Conservation (phyloP, 2,329 filamentous ascomycete genomes). For the Aspergillus felis region DNA sequence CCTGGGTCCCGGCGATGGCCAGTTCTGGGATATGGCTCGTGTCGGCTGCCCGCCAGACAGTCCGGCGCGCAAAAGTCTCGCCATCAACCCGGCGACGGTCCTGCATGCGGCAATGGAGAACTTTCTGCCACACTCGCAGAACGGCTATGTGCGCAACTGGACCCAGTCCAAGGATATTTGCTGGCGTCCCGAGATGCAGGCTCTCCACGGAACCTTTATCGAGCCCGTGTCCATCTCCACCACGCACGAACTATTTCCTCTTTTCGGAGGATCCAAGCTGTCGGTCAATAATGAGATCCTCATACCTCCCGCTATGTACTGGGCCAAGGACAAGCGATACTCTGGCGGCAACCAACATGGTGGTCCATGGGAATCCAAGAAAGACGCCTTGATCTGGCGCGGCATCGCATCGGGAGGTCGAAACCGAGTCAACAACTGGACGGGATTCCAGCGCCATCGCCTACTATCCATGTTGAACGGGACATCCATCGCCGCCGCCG, state of each 20-base stretch:
- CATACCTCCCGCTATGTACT: slow-evolving; percentile 49
- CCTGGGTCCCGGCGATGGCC: slow-evolving; percentile 10
- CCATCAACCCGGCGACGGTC: too few species aligned
- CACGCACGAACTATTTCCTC: slow-evolving; percentile 44
- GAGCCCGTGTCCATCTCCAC: slow-evolving; percentile 46
- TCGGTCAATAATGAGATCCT: slow-evolving; percentile 51
- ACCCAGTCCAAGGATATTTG: slow-evolving; percentile 45
- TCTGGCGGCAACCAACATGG: slow-evolving; percentile 37
- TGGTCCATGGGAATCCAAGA: slow-evolving; percentile 41
- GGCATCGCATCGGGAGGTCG: slow-evolving; percentile 47
- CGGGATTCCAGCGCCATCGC: slow-evolving; percentile 69
- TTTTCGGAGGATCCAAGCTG: slow-evolving; percentile 50
- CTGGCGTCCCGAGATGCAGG: slow-evolving; percentile 42
- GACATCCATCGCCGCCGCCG: slow-evolving; percentile 52
- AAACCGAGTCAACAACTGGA: slow-evolving; percentile 57
- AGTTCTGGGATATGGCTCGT: slow-evolving; percentile 43
- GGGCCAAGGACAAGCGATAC: slow-evolving; percentile 43
- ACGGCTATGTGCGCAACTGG: slow-evolving; percentile 48
- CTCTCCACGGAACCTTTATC: slow-evolving; percentile 47
- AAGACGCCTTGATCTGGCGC: slow-evolving; percentile 43
- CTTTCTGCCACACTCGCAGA: slow-evolving; percentile 32
- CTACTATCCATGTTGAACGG: slow-evolving; percentile 71
- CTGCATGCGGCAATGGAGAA: slow-evolving; percentile 18
- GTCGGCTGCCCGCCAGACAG: slow-evolving; percentile 33
- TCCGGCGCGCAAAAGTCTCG: slow-evolving; percentile 6